Evolutionary conservation across 345 rosid species (phyloP), one percentile per base, ranked within the genome.

Genomic region (Ceriops decandra): DNA sequence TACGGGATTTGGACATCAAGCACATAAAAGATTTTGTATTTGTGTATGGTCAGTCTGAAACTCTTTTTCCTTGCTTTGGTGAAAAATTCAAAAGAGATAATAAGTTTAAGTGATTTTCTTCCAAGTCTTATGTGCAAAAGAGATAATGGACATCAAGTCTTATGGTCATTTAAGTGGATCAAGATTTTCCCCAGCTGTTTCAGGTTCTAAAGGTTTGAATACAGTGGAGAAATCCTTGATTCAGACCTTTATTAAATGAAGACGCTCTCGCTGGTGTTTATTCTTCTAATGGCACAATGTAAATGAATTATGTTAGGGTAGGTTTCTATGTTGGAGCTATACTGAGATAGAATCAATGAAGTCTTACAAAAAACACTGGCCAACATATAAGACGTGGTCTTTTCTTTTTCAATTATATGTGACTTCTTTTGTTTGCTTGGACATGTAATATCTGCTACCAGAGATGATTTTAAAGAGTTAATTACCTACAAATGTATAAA

Each of bases 1-100:
- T 95, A 72, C 87, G 93, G 67, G 99, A 91, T 76, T 77, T 91
- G 81, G 92, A 81, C 70, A 82, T 91, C 89, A 91, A 87, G 85
- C 98, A 95, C 66, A 80, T 91, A 57, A 95, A 91, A 83, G 98
- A 95, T 79, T 91, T 95, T 72, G 81, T 95, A 78, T 95, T 95
- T 81, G 82, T 91, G 31, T 90, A 91, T 69, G 99, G 99, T 95
- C 77, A 69, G 91, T 71, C 69, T 64, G 60, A 53, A 52, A 54
- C 11, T 7, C 17, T 22, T 5, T 10, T 8, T 54, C 28, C 27
- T 8, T 13, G 9, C 21, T 54, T 54, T 42, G 19, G 49, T 42
- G 19, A 33, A 69, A n/a, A 31, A 60, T 60, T 27, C 30, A 15
- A 26, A 52, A 49, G 31, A 46, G 66, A 6, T 16, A 22, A 5